A percentile compares a stretch with the other conserved stretches of the same genome.
These are phyloP conservation scores for Termitomyces sp. DNA, from an alignment of 768 basidiomycete species.

Conservation along the genomic window DNA sequence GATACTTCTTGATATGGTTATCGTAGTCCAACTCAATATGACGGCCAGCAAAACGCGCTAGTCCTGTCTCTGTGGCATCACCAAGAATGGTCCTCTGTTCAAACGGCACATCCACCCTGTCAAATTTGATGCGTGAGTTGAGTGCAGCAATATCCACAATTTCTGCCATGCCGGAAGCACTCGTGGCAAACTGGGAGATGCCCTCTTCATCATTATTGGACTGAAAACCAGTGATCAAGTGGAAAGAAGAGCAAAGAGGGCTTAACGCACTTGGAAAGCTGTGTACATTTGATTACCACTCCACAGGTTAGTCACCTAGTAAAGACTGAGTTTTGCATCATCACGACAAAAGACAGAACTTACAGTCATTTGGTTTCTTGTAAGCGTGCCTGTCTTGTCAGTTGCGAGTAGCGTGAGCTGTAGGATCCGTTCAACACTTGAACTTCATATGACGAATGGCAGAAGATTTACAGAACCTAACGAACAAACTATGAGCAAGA, in stretches of 20 bases:
- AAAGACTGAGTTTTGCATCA: background rate
- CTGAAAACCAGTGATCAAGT: constrained; percentile 16
- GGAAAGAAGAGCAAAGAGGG: background rate
- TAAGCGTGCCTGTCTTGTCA: constrained; percentile 69
- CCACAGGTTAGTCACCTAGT: constrained; percentile 60
- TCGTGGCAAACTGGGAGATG: constrained; percentile 42
- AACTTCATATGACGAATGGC: background rate
- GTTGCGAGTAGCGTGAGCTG: constrained; percentile 63
- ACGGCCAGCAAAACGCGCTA: constrained; percentile 61
- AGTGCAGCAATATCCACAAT: constrained; percentile 59
- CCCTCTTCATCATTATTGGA: constrained; percentile 64
- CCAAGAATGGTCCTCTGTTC: constrained; percentile 57
- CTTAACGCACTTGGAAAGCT: constrained; percentile 47
- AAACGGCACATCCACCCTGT: constrained; percentile 56
- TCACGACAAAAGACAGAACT: background rate
- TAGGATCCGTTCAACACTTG: constrained; percentile 6
- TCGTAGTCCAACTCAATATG: constrained; percentile 48
- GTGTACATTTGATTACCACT: constrained; percentile 56
- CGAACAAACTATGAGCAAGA: constrained; percentile 14
- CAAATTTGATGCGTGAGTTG: constrained; percentile 68
- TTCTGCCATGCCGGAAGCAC: constrained; percentile 55
- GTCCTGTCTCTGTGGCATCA: constrained; percentile 73
- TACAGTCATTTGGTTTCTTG: constrained; percentile 68
- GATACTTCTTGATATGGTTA: constrained; percentile 37
- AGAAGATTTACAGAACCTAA: constrained; percentile 30